Base-by-base conservation (phyloP, 805 yeast genomes). In the Saccharomycopsis synnaedendra region DNA sequence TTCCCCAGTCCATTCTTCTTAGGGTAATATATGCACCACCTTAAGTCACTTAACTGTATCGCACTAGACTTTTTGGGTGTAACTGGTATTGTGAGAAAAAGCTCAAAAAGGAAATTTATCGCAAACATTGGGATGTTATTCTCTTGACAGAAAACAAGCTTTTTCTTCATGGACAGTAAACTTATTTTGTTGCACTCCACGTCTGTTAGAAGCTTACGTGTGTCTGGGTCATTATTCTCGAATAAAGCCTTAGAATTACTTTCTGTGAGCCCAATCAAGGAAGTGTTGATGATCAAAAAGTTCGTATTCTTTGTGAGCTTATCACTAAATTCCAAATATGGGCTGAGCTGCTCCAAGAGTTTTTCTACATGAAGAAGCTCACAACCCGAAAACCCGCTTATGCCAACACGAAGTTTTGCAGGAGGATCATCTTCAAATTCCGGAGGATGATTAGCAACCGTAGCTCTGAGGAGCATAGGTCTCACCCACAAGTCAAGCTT, bases 321-420 rank as follows among this genome's bases (percentile, higher is more conserved):
- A 0, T 71, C 75, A 42, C 70, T 64, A 46, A 71, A 69, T 39
- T 67, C 65, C 45, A 81, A 35, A 11, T 38, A 37, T 5, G n/a
- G 75, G 30, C 82, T 79, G 29, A 83, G 56, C 32, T 72, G 58
- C 19, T 65, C 57, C 5, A 86, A 68, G 41, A 90, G 68, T 57
- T 83, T 82, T 5, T 74, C 76, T 8, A 83, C 58, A 62, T 86
- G 95, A 39, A 84, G 64, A 11, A 78, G 64, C 61, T 86, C 94
- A 31, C 84, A 78, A 0, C 94, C 95, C 27, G 78, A 71, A 60
- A 82, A 86, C 3, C 95, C 95, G 3, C 86, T 75, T 3, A 82
- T 68, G 52, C 82, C 70, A 3, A 82, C 65, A 5, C 56, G 55
- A 45, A 64, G 53, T 44, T 54, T 61, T 49, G 62, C 53, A 50